A percentile compares a stretch with the other conserved stretches of the same genome.
Evolutionary conservation across 208 protist species (phyloP).

Genomic region (Leishmania amazonensis): DNA sequence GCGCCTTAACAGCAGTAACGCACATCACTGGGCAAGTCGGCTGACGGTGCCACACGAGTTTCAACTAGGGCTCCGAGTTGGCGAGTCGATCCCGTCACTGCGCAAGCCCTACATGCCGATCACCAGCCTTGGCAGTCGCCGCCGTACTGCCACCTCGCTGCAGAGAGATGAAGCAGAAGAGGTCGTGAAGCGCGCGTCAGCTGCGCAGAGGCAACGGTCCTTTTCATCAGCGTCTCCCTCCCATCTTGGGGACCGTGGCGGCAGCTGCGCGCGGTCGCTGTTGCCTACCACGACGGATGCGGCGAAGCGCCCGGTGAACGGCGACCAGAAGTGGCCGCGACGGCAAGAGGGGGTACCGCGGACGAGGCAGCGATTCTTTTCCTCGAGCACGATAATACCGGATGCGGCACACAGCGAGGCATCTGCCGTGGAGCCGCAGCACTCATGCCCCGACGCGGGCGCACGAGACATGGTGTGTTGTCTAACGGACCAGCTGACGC

Average conservation of each 20-base stretch:
- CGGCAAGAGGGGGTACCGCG: neutral
- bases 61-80: slow-evolving; percentile 34
- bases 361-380: neutral
- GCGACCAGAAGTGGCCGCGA: slow-evolving; percentile 9
- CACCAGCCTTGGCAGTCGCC: neutral
- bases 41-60: slow-evolving; percentile 46
- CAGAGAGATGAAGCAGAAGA: neutral
- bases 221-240: neutral
- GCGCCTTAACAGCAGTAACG: slow-evolving; percentile 27
- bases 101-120: slow-evolving; percentile 41
- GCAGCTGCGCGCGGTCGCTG: neutral
- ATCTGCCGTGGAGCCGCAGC: neutral
- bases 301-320: too few relatives aligned
- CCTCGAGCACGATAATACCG: neutral
- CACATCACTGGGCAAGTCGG: slow-evolving; percentile 33
- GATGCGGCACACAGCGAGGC: too few relatives aligned
- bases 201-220: neutral
- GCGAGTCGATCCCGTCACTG: slow-evolving; percentile 52
- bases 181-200: neutral
- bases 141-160: neutral
- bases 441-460: neutral
- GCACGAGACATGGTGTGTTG: slow-evolving; percentile 8
- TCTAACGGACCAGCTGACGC: slow-evolving; percentile 18
- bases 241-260: neutral
- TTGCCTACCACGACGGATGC: neutral